Evolutionary conservation across 257 asterid species (phyloP), one percentile per base, ranked within the genome.

Genomic region (Anisodus acutangulus): DNA sequence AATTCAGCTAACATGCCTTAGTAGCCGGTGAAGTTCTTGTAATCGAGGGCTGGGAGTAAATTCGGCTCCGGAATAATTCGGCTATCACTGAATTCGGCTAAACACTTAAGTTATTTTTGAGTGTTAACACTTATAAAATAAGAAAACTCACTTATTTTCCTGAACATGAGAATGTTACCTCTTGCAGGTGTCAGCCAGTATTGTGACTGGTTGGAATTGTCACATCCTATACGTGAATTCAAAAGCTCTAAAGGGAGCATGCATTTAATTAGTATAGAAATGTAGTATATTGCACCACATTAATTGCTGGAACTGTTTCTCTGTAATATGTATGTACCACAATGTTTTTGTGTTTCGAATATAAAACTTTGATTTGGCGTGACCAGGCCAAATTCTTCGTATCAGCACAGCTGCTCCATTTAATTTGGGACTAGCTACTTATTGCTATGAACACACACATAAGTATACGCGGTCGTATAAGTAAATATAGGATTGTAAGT

Each of bases 341-440:
- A 74, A 74, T 74, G 19, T 74, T 74, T 74, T 74, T 5, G 80
- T 74, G 60, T 74, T 74, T 19, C 19, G 12, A 22, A 49, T 74
- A 49, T 22, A 11, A 70, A 19, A 19, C 3, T 19, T 10, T 31
- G 35, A 31, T 1, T 31, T 19, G 79, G 79, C 8, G 57, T 70
- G 79, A 70, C 35, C 13, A 39, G 39, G 54, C 16, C 31, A 41
- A 70, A 43, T 70, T 17, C 57, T 70, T 70, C 31, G 16, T 43
- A 70, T 43, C 57, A 58, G n/a, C 22, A 16, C 58, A 54, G 16
- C 17, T 54, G 58, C 58, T 17, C 60, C 57, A 43, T 71, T 71
- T 43, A 43, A 17, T 43, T 51, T 55, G 19, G 60, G 60, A 15
- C 19, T 55, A 41, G 13, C 8, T 31, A 31, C 2, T 8, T 31